Percentiles rank a stretch among this genome's conserved stretches.
phyloP scores from a whole-genome alignment of 106 monocot species.

The Hemerocallis citrina region DNA sequence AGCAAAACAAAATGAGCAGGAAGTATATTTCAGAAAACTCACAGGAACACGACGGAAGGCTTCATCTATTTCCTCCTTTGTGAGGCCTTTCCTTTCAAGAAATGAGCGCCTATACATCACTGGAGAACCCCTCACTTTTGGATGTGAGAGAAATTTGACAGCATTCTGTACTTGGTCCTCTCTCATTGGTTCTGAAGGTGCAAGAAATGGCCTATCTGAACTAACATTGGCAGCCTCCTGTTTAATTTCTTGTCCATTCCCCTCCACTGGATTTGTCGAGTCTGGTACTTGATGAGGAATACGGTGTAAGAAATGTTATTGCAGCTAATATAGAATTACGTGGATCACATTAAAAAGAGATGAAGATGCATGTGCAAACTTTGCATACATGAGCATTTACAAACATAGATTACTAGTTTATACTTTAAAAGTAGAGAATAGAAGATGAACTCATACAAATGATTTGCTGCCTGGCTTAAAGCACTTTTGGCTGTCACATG shows the following conservation, averaged over 20 bases:
- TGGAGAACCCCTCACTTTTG: slow-evolving; percentile 84
- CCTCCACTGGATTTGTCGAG: slow-evolving; percentile 7
- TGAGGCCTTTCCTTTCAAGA: slow-evolving; percentile 89
- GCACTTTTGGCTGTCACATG: too few species aligned
- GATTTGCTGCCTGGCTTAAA: too few species aligned
- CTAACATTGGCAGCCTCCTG: slow-evolving; percentile 26
- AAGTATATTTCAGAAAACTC: too few species aligned
- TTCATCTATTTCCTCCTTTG: slow-evolving; percentile 97
- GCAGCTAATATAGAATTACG: not conserved
- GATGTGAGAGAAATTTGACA: slow-evolving; percentile 90
- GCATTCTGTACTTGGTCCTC: slow-evolving; percentile 99
- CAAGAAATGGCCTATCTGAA: slow-evolving; percentile 27
- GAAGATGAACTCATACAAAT: too few species aligned
- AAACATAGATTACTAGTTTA: too few species aligned
- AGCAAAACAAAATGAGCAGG: too few species aligned
- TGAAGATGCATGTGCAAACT: too few species aligned
- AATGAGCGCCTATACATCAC: slow-evolving; percentile 83
- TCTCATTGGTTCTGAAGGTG: slow-evolving; percentile 48
- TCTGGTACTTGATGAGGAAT: not conserved
- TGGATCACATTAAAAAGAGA: too few species aligned
- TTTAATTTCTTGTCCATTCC: slow-evolving; percentile 19
- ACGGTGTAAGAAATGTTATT: not conserved
- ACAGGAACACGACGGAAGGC: slow-evolving; percentile 98
- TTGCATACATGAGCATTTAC: too few species aligned
- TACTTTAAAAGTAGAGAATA: too few species aligned